phyloP scores from a whole-genome alignment of 2,329 filamentous ascomycete species.

The Trichoderma sp. region DNA sequence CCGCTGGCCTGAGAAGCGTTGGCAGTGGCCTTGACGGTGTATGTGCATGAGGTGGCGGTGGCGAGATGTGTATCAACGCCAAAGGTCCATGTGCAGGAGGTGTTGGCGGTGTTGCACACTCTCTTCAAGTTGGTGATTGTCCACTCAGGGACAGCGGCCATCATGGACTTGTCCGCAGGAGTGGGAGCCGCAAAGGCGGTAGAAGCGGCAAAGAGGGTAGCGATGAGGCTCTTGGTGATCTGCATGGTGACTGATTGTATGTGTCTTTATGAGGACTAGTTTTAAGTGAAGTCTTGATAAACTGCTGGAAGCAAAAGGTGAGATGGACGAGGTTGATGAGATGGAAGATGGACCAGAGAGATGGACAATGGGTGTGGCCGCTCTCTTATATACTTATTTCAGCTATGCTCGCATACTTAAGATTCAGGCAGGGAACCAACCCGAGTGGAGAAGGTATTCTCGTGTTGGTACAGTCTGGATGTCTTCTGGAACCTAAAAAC shows the following conservation, averaged over 20 bases:
- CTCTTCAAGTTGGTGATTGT: constrained; percentile 44
- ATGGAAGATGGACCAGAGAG: not conserved
- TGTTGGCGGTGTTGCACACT: constrained; percentile 42
- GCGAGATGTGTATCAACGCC: constrained; percentile 41
- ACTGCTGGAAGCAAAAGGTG: not conserved
- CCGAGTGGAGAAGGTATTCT: not conserved
- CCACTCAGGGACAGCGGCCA: constrained; percentile 43
- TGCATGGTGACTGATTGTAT: constrained; percentile 41
- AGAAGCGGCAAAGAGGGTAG: constrained; percentile 39
- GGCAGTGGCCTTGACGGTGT: constrained; percentile 39
- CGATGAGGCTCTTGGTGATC: constrained; percentile 43
- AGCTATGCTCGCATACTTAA: not conserved
- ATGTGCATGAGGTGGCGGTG: constrained; percentile 39
- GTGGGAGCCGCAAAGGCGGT: constrained; percentile 41
- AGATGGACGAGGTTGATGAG: not conserved
- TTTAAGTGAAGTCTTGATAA: not conserved
- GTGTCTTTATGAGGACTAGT: not conserved
- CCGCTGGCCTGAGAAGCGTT: constrained; percentile 41
- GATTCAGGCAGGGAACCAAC: not conserved
- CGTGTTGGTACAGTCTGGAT: not conserved
- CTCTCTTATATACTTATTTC: not conserved
- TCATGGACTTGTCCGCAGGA: constrained; percentile 40
- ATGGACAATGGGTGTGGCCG: not conserved
- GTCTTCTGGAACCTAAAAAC: not conserved
- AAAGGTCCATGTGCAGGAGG: constrained; percentile 48